Base-by-base conservation (phyloP, 2,329 filamentous ascomycete species). In the Alternaria brassicae region DNA sequence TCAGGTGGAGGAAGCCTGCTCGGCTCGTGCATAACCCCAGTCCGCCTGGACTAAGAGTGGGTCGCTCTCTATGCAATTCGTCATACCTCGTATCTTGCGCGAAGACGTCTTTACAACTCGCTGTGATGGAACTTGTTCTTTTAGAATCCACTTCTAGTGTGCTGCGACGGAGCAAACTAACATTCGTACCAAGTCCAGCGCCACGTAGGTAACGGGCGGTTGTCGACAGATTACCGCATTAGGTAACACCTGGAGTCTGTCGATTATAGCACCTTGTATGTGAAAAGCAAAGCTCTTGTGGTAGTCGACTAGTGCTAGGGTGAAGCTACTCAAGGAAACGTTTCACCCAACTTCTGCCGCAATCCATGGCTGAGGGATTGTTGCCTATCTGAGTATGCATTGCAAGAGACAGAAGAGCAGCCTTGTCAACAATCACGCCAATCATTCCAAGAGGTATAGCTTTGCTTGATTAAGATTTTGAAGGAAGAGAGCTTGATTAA, bases 41-140 rank as follows among this genome's bases (percentile, higher is more conserved):
- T 47, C 54, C 55, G 44, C 28, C 2, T 21, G 34, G 40, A 19
- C 47, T 25, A 15, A 52, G 44, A 23, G 34, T 27, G 58, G 58
- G 45, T 45, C 61, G 30, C 32, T 36, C 28, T 34, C 47, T 17
- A 10, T 42, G 48, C 41, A 53, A 23, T 57, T 41, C 57, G 55
- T 58, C 60, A 63, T 63, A 51, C 25, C 57, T 57, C 45, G 57
- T 57, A 51, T 42, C 41, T 12, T 27, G 19, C 39, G 50, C 21
- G 23, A 23, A 30, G 36, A 8, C 30, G 17, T 23, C 30, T 50
- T 44, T 28, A 8, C 17, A 23, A 36, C 17, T 37, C 12, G 30
- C 32, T 23, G 39, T 27, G 6, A 32, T 25, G 21, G 12, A 37
- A 36, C 7, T n/a, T 25, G 12, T 30, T 25, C 41, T 36, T 36